Evolutionary conservation across 176 grass and related monocot species (phyloP), one percentile per base, ranked within the genome.

Genomic region (Luzula sylvatica): DNA sequence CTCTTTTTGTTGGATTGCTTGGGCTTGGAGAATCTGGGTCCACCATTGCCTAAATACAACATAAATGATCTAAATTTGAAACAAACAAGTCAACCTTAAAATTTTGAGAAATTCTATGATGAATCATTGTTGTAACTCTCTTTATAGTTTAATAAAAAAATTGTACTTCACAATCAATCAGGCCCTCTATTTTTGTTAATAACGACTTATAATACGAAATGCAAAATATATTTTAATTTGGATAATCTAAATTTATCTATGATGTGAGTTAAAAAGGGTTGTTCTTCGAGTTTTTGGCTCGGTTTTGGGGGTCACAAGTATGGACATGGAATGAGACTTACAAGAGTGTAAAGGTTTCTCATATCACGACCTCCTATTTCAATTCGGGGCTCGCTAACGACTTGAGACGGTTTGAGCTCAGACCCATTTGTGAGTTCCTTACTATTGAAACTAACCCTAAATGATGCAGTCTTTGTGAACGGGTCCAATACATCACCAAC

Each of bases 11-110:
- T 69, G 90, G 84, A 49, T 95, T 88, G 58, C 84, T 86, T 65
- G 90, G 90, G 76, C 90, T 95, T 24, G 83, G 90, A 2, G 89
- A 82, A 59, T 95, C 90, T 50, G 83, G 90, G 73, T 95, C 90
- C 53, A 95, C 84, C 90, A 95, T 88, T 19, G 81, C 90, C 90
- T 95, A 70, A 38, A 58, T 53, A 42, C 25, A 81, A 73, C 24
- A 44, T 57, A 46, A 58, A 43, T 67, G 25, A n/a, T n/a, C n/a
- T n/a, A n/a, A n/a, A n/a, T n/a, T n/a, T n/a, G n/a, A n/a, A n/a
- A n/a, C n/a, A n/a, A n/a, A n/a, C n/a, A n/a, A n/a, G n/a, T n/a
- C n/a, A n/a, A n/a, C n/a, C n/a, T n/a, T n/a, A n/a, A n/a, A n/a
- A n/a, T n/a, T n/a, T n/a, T n/a, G n/a, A n/a, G n/a, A n/a, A n/a